These are phyloP conservation scores for Calonectria naviculata DNA, from an alignment of 2,329 filamentous ascomycete genomes.

Conservation along the genomic window DNA sequence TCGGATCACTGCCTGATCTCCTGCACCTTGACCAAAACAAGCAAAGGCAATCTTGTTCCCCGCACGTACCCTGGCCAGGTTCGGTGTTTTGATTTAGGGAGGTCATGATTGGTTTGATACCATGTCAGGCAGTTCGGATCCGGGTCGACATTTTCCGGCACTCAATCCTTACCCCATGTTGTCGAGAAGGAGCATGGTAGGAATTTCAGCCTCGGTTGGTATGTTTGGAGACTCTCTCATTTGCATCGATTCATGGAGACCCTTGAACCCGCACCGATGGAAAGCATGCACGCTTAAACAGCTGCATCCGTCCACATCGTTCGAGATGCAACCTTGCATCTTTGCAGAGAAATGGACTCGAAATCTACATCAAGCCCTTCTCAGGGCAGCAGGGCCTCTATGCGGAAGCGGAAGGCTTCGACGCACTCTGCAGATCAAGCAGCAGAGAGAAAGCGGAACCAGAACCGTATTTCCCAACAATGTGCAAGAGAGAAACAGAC, in stretches of 20 bases:
- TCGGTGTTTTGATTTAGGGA: not conserved
- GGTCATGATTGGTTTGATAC: not conserved
- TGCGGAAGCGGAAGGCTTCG: not conserved
- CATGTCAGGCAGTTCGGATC: not conserved
- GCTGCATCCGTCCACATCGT: no score
- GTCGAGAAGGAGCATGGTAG: not conserved
- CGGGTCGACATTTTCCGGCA: not conserved
- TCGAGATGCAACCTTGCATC: not conserved
- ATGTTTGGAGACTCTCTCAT: not conserved
- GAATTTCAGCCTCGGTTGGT: not conserved
- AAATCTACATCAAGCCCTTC: not conserved
- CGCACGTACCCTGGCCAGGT: not conserved
- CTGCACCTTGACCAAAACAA: not conserved
- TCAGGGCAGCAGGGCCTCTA: not conserved
- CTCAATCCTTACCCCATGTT: not conserved
- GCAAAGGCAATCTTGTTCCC: not conserved
- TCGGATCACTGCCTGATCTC: not conserved
- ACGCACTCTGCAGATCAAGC: not conserved
- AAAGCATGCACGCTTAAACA: not conserved
- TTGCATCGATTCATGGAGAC: not conserved
- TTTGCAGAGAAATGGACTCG: not conserved
- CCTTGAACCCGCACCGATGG: not conserved
- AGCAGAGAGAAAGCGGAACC: conserved; percentile 1
- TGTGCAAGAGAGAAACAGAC: conserved; percentile 2
- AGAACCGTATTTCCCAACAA: conserved; percentile 14